Conservation (phyloP, 2,329 filamentous ascomycete species). For the Hymenoscyphus salicellus region DNA sequence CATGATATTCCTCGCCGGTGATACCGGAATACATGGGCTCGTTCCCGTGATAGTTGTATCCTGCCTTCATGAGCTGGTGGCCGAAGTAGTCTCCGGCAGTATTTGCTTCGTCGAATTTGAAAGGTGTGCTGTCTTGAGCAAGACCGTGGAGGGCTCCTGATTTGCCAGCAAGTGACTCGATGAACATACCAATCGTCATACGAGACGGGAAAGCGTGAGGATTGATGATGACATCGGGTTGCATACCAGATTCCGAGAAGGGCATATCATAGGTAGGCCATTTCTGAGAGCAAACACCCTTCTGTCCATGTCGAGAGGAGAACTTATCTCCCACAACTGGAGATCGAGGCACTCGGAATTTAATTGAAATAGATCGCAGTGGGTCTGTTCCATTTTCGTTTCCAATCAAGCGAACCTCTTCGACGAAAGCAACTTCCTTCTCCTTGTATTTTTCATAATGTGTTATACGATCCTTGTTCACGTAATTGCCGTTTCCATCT, state of each 20-base stretch:
- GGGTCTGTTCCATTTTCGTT: constrained; percentile 79
- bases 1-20: constrained; percentile 87
- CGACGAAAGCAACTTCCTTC: constrained; percentile 79
- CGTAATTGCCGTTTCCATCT: constrained; percentile 72
- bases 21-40: constrained; percentile 98
- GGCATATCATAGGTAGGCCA: constrained; percentile 95
- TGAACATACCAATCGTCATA: constrained; percentile 99
- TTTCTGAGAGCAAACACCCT: constrained; percentile 93
- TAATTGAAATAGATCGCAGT: constrained; percentile 84
- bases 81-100: constrained; percentile 94
- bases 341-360: constrained; percentile 83
- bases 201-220: constrained; percentile 98
- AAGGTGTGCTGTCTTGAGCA: constrained; percentile 94
- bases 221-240: constrained; percentile 98
- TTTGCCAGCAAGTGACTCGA: constrained; percentile 95
- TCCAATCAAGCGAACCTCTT: constrained; percentile 88
- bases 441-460: constrained; percentile 96
- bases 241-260: constrained; percentile 93
- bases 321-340: constrained; percentile 98
- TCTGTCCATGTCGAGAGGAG: constrained; percentile 96
- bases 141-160: constrained; percentile 89
- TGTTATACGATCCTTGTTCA: constrained; percentile 82
- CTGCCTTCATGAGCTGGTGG: constrained; percentile 89
- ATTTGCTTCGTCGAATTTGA: constrained; percentile 88
- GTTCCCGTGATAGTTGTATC: constrained; percentile 97